These are phyloP conservation scores for Adenanthera pavonina DNA, from an alignment of 306 rosid genomes.

Conservation along the genomic window DNA sequence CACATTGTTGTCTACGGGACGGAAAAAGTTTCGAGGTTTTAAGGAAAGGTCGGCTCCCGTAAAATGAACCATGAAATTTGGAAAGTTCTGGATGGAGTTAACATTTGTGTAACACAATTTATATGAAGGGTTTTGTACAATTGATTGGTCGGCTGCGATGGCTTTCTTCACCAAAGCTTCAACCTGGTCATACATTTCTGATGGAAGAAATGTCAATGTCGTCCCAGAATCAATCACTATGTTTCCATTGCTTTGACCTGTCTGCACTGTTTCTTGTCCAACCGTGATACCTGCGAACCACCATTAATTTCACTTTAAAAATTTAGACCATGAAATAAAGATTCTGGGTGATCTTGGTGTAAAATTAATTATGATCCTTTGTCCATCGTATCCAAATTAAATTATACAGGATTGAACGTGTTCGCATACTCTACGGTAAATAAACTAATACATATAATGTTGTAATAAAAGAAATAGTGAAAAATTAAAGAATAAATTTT, in stretches of 20 bases:
- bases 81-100: neutral
- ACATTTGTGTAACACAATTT: neutral
- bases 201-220: neutral
- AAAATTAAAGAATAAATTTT: no score
- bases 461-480: no score
- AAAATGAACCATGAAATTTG: neutral
- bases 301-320: neutral
- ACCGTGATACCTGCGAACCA: neutral
- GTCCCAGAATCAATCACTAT: neutral
- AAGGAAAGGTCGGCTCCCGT: neutral
- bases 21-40: neutral
- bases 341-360: neutral
- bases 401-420: no score
- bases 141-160: neutral
- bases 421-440: no score
- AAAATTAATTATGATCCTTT: no score
- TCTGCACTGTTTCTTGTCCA: neutral
- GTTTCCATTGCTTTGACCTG: neutral
- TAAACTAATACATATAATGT: no score
- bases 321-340: neutral
- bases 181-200: neutral
- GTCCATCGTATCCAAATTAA: no score
- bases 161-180: neutral
- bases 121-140: neutral
- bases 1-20: neutral